Evolutionary conservation across 2,329 filamentous ascomycete genomes (phyloP), one percentile per base, ranked within the genome.

Genomic region (Trichoderma sp.): DNA sequence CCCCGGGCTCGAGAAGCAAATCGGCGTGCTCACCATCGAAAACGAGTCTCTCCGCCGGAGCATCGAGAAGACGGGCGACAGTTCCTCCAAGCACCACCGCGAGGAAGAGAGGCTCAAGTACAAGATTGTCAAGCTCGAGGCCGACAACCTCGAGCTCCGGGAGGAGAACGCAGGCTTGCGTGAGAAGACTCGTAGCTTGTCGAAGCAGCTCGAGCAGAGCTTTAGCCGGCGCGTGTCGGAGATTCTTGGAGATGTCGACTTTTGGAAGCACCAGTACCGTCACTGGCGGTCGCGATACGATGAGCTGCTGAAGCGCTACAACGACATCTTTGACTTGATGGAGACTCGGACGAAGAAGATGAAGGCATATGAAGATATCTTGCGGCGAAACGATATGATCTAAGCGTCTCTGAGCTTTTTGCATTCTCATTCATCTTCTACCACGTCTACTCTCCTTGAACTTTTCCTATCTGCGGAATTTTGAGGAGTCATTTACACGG

Each of bases 41-140:
- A 87, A 87, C 77, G 80, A 82, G 18, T 80, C 82, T 8, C 82
- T 88, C 6, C 83, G 85, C 14, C 82, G 81, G n/a, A 81, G 82
- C 7, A 76, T 84, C 50, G 84, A 86, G 35, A 82, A 79, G 33
- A 78, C 79, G 1, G 79, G 82, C n/a, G 81, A 82, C 24, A 76
- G 79, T 69, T 80, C 82, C 2, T 78, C 79, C 65, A 82, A 80
- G 45, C 80, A 82, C 62, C 79, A 82, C 41, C 78, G 73, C 62
- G 83, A 85, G 66, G 72, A 83, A 33, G 82, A 83, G 33, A 80
- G 80, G 62, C 78, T 86, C 12, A 81, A 82, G 3, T 77, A 81
- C 75, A 83, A 83, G 76, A 78, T 84, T 68, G 79, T 80, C 63
- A 82, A 79, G 76, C 80, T 86, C 12, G 77, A 79, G 53, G 81